These are phyloP conservation scores for Pseudonectria foliicola DNA, from an alignment of 2,329 filamentous ascomycete genomes.

Conservation along the genomic window DNA sequence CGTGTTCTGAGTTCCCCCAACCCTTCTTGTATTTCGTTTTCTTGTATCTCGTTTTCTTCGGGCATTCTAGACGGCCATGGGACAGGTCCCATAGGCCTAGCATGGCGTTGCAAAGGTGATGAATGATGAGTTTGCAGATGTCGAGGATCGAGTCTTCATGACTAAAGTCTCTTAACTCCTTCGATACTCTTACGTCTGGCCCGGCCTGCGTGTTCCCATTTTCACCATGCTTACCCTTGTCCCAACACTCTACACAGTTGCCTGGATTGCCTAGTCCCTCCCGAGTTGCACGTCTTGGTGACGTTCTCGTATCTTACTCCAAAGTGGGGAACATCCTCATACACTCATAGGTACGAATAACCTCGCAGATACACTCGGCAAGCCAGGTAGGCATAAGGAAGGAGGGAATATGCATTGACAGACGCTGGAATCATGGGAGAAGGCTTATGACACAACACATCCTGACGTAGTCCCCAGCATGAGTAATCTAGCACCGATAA, in stretches of 20 bases:
- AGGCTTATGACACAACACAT: conserved; percentile 10
- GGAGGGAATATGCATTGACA: conserved; percentile 11
- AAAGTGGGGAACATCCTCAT: not conserved
- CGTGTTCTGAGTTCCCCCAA: not conserved
- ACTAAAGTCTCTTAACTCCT: too few relatives aligned
- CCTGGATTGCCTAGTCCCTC: conserved; percentile 29
- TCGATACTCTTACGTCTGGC: too few relatives aligned
- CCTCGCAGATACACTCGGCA: conserved; percentile 4
- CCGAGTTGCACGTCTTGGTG: conserved; percentile 30
- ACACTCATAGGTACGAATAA: conserved; percentile 10
- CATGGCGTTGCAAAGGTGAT: too few relatives aligned
- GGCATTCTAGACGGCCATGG: not conserved
- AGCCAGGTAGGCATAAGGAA: conserved; percentile 8
- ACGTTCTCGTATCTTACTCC: conserved; percentile 32
- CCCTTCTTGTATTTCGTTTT: too few relatives aligned
- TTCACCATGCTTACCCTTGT: too few relatives aligned
- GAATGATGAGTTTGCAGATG: too few relatives aligned
- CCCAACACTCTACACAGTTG: conserved; percentile 4
- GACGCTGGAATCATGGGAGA: conserved; percentile 6
- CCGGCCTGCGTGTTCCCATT: too few relatives aligned
- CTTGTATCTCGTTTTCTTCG: too few relatives aligned
- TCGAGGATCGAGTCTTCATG: too few relatives aligned
- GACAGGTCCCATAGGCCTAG: not conserved
- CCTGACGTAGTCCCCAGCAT: conserved; percentile 4
- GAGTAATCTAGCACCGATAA: conserved; percentile 3